phyloP scores from a whole-genome alignment of 1,284 basidiomycete genomes.

The Grifola frondosa region DNA sequence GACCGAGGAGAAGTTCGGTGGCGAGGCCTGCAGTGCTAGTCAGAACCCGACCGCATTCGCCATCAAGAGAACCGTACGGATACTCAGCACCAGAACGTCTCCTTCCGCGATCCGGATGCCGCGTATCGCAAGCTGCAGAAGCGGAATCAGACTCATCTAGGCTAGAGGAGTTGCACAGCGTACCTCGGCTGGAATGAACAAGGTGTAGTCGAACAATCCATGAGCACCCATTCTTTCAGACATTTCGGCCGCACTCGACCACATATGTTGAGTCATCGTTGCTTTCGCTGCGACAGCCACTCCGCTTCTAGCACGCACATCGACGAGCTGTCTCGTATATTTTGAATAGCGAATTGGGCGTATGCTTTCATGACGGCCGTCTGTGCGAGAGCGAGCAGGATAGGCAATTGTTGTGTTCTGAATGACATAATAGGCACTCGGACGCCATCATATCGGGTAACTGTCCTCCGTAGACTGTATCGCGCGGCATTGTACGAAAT shows the following conservation, averaged over 20 bases:
- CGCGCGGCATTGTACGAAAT: slow-evolving; percentile 35
- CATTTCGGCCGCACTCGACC: slow-evolving; percentile 8
- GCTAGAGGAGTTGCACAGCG: neutral
- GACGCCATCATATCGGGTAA: slow-evolving; percentile 37
- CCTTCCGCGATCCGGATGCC: slow-evolving; percentile 28
- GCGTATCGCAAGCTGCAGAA: slow-evolving; percentile 18
- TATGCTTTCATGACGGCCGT: too few species aligned
- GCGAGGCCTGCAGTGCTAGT: too few species aligned
- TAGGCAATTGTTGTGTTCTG: slow-evolving; percentile 41
- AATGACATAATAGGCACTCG: slow-evolving; percentile 39
- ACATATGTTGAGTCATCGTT: slow-evolving; percentile 15
- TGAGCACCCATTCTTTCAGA: slow-evolving; percentile 27
- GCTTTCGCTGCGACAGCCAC: too few species aligned
- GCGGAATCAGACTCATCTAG: neutral
- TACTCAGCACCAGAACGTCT: slow-evolving; percentile 25
- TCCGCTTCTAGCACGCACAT: too few species aligned
- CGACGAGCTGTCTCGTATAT: too few species aligned
- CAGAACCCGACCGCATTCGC: too few species aligned
- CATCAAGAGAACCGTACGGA: slow-evolving; percentile 19
- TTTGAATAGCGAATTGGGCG: too few species aligned
- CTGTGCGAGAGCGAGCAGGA: slow-evolving; percentile 38
- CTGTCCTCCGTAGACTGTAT: slow-evolving; percentile 37
- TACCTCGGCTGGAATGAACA: slow-evolving; percentile 15
- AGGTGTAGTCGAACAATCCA: slow-evolving; percentile 27
- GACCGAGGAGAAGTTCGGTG: slow-evolving; percentile 47